Percentiles rank a stretch among this genome's conserved stretches.
Conservation (phyloP, 208 protist genomes). For the Trichomonas tenax region DNA sequence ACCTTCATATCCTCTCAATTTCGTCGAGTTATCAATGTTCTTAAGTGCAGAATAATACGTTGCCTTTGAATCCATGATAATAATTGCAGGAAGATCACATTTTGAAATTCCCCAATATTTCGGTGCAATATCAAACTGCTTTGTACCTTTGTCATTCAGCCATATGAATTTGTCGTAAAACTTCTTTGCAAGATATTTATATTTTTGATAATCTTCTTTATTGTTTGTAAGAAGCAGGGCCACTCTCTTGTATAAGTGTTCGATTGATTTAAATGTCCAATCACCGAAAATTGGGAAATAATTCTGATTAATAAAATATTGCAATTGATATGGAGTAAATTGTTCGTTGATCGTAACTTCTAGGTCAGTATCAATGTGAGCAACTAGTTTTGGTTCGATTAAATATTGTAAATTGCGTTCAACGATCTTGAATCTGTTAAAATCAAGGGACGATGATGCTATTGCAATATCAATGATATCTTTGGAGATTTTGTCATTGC, state of each 20-base stretch:
- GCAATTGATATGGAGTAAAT: neutral
- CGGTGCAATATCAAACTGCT: neutral
- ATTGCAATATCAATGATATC: neutral
- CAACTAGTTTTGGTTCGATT: neutral
- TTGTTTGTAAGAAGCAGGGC: neutral
- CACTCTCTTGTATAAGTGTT: neutral
- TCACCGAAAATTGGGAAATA: neutral
- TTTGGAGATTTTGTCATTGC: neutral
- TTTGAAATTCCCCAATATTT: neutral
- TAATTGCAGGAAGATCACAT: neutral
- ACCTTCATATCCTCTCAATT: neutral
- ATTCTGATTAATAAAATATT: neutral
- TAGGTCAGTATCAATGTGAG: neutral
- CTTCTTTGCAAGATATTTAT: neutral
- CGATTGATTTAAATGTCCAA: neutral
- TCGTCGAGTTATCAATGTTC: neutral
- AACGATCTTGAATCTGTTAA: neutral
- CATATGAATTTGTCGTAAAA: neutral
- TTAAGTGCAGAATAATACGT: neutral
- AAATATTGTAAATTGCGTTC: neutral
- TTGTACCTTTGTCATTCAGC: neutral
- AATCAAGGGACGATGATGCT: neutral
- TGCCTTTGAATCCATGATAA: neutral
- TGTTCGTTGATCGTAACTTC: neutral
- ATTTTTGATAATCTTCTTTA: neutral